Conservation (phyloP, 2,329 filamentous ascomycete species). For the Nothophoma quercina region DNA sequence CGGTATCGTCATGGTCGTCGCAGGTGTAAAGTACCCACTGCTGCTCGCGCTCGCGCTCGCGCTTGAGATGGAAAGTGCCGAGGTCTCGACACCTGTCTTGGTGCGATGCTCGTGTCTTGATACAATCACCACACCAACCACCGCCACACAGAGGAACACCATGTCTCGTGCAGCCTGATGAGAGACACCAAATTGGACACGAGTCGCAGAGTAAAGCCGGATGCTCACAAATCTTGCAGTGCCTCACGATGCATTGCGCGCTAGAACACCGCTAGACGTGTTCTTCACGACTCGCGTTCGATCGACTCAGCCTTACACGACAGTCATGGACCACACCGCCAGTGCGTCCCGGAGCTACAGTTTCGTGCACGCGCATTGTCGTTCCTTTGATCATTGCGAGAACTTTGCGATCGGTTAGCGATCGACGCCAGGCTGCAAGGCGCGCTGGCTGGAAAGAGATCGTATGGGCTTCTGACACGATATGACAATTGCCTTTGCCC, state of each 20-base stretch:
- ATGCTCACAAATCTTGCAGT: neutral
- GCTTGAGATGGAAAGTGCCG: neutral
- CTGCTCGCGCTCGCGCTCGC: neutral
- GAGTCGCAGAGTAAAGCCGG: neutral
- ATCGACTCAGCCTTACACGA: conserved; percentile 5
- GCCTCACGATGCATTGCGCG: neutral
- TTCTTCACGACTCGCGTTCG: neutral
- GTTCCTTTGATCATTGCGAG: too few relatives aligned
- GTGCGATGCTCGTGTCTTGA: conserved; percentile 2
- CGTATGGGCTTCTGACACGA: too few relatives aligned
- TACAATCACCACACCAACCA: neutral
- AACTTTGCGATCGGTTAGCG: too few relatives aligned
- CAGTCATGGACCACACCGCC: too few relatives aligned
- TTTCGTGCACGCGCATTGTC: too few relatives aligned
- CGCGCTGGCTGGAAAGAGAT: too few relatives aligned
- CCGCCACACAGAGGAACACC: neutral
- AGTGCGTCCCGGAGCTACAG: too few relatives aligned
- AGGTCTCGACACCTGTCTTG: neutral
- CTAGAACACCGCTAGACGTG: neutral
- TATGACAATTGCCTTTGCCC: too few relatives aligned
- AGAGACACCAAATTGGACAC: neutral
- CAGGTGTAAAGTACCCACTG: neutral
- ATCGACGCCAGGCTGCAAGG: too few relatives aligned
- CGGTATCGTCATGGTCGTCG: conserved; percentile 3
- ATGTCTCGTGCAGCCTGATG: neutral